Evolutionary conservation across 768 basidiomycete species (phyloP).

Genomic region (Lactarius vividus): DNA sequence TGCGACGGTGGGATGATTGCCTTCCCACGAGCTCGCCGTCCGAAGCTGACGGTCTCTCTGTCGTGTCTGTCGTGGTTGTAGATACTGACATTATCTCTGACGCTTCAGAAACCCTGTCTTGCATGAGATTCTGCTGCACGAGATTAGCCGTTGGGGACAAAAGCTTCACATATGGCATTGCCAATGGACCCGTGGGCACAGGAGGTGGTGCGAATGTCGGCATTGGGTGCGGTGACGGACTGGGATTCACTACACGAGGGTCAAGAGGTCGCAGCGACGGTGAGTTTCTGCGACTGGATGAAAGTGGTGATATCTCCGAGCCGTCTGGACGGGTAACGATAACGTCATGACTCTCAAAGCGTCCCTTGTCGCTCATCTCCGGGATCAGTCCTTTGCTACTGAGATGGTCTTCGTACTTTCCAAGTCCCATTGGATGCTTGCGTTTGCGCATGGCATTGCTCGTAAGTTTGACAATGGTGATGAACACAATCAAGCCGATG

Average conservation of each 20-base stretch:
- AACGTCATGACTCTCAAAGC: slow-evolving; percentile 23
- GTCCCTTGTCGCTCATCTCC: slow-evolving; percentile 9
- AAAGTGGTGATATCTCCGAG: slow-evolving; percentile 19
- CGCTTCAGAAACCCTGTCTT: slow-evolving; percentile 19
- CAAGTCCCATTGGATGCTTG: slow-evolving; percentile 12
- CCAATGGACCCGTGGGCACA: slow-evolving; percentile 12
- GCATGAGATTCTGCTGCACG: slow-evolving; percentile 22
- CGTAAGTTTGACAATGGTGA: slow-evolving; percentile 24
- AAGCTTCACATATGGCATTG: slow-evolving; percentile 22
- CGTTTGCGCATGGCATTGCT: slow-evolving; percentile 24
- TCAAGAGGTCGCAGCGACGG: slow-evolving; percentile 11
- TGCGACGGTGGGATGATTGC: slow-evolving; percentile 22
- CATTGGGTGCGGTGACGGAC: slow-evolving; percentile 16
- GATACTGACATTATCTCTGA: slow-evolving; percentile 24
- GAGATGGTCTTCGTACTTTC: slow-evolving; percentile 20
- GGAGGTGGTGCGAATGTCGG: slow-evolving; percentile 27
- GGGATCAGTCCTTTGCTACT: slow-evolving; percentile 22
- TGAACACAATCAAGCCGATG: slow-evolving; percentile 22
- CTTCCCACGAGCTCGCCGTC: slow-evolving; percentile 15
- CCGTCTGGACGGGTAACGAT: slow-evolving; percentile 25
- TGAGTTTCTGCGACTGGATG: slow-evolving; percentile 11
- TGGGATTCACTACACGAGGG: not conserved
- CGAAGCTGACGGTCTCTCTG: slow-evolving; percentile 14
- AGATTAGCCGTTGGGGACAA: slow-evolving; percentile 27
- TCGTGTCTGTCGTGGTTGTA: slow-evolving; percentile 20